Evolutionary conservation across 495 filamentous ascomycete genomes (phyloP), one percentile per base, ranked within the genome.

Genomic region (Cudoniella acicularis): DNA sequence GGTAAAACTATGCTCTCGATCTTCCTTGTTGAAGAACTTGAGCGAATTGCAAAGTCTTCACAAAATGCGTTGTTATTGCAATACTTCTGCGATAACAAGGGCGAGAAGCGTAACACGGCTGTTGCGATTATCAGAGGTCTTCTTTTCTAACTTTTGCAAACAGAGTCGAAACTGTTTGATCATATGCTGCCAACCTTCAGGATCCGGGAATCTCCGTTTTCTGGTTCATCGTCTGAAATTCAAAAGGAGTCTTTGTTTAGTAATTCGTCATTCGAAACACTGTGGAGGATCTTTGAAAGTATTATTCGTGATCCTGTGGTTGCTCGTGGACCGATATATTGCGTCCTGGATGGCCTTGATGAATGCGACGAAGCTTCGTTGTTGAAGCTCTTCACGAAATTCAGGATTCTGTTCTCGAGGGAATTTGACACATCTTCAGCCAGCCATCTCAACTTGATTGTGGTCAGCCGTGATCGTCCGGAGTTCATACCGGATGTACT

Each of bases 1-100:
- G 78, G 78, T 1, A 80, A 80, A 61, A 79, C 76, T 1, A 78
- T 78, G 73, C 67, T 80, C 6, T 68, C 73, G 3, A 76, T 76
- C 22, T 79, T 71, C 64, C 60, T 79, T 4, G 72, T 74, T 25
- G 71, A 78, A 60, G 66, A 70, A 49, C 65, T 79, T 18, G 69
- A 79, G 56, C 42, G 40, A 26, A 54, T 16, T 17, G 17, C 20
- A 4, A 30, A 62, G n/a, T n/a, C n/a, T n/a, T n/a, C n/a, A n/a
- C n/a, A n/a, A n/a, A n/a, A n/a, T 49, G 40, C 18, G 18, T 26
- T 54, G 20, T 18, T 74, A n/a, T 55, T 78, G 11, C 73, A 73
- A 59, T 76, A 73, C 68, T 80, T 80, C 66, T 79, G 74, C 46
- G 67, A 65, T 54, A 70, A 75, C 53, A 66, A 70, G 8, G 69